Base-by-base conservation (phyloP, 2,329 filamentous ascomycete species). In the Eutypella sp. region DNA sequence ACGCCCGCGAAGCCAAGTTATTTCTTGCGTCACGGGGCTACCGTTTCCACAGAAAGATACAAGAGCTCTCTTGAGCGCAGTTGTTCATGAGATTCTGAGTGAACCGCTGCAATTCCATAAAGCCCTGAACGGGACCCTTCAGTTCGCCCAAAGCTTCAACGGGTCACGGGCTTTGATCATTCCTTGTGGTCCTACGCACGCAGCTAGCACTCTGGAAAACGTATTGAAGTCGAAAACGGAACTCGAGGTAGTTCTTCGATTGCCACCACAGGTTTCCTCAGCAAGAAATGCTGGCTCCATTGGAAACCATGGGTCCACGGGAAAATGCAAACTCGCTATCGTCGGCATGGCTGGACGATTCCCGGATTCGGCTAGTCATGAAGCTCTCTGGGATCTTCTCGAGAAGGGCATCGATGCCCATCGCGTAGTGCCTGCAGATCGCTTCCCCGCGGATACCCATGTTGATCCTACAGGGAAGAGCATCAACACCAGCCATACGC, bases 331-430 rank as follows among this genome's bases (percentile, higher is more conserved):
- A 65, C 79, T 95, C 51, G 89, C 89, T 47, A 90, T 95, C 51
- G 85, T 95, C 27, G 89, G 89, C 43, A 87, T 89, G 79, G 79
- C 87, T 39, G 86, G 87, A 42, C 78, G 87, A 42, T 90, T 89
- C 63, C 87, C 87, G 2, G 82, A 85, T 55, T 84, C 86, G 41
- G 83, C 81, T 15, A 85, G 76, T 57, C 77, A 82, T 49, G 84
- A 89, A 47, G 79, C 79, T 45, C 78, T 91, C 24, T 91, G 87
- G 87, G 81, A 88, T 48, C 71, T 90, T 4, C 73, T 91, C 18
- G 79, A 83, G 61, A 82, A 85, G 64, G 87, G 87, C 11, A 75
- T 89, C 7, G 86, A 89, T 62, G 85, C 89, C 25, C 84, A 89
- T 60, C 75, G 79, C 49, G 75, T 76, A 49, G 73, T 85, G 6